Conservation (phyloP, 768 basidiomycete species). For the Boletus reticuloceps region DNA sequence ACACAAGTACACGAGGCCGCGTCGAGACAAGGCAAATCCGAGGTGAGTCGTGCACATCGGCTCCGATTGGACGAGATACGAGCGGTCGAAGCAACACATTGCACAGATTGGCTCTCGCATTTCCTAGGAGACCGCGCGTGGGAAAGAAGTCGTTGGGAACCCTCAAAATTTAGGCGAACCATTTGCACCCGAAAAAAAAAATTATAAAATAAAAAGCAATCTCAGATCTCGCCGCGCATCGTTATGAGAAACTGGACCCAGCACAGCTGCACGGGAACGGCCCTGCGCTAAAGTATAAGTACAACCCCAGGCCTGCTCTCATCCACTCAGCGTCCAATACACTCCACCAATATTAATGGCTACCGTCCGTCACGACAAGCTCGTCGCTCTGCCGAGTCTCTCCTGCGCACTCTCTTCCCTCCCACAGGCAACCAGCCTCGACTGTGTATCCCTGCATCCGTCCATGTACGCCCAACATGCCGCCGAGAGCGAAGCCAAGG, state of each 20-base stretch:
- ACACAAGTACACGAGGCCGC: no score
- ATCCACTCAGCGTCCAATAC: no score
- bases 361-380: conserved; percentile 42
- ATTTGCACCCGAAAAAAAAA: conserved; percentile 15
- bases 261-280: not conserved
- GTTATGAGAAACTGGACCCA: conserved; percentile 18
- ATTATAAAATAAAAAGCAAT: not conserved
- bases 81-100: not conserved
- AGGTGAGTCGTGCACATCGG: no score
- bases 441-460: conserved; percentile 63
- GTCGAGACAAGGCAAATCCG: no score
- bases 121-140: conserved; percentile 35
- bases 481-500: conserved; percentile 76
- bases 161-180: conserved; percentile 32
- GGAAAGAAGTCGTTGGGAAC: no score
- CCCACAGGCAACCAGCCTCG: conserved; percentile 70
- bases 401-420: conserved; percentile 66
- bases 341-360: conserved; percentile 21
- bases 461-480: conserved; percentile 67
- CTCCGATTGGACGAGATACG: not conserved
- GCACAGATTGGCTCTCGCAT: conserved; percentile 3
- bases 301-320: not conserved
- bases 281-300: conserved; percentile 14
- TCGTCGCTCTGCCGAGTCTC: conserved; percentile 72
- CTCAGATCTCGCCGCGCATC: conserved; percentile 27